Evolutionary conservation across 225 moss, liverwort and hornwort genomes (phyloP), one percentile per base, ranked within the genome.

Genomic region (Straminergon stramineum): DNA sequence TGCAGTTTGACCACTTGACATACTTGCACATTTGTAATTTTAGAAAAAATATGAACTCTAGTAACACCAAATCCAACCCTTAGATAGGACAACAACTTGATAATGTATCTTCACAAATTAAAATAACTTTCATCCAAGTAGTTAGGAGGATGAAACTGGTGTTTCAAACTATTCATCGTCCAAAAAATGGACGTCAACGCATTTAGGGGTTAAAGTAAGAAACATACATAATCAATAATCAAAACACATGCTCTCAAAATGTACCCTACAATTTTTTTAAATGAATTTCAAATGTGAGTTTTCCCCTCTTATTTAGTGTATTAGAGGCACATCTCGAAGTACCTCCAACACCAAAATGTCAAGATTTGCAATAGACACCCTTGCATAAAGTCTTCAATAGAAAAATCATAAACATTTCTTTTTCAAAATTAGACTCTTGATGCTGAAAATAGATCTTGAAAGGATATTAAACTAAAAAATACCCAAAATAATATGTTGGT

Each of bases 181-280:
- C n/a, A n/a, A n/a, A n/a, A n/a, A n/a, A n/a, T n/a, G n/a, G n/a
- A n/a, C n/a, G n/a, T n/a, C n/a, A n/a, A n/a, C n/a, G n/a, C n/a
- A n/a, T n/a, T n/a, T n/a, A n/a, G n/a, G n/a, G 22, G 4, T 23
- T 21, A 23, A 69, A n/a, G 13, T 22, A 23, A 4, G n/a, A 22
- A n/a, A 23, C n/a, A 69, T 22, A 7, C 0, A 7, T 22, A n/a
- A 37, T 0, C 22, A 1, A n/a, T n/a, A 22, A 69, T 7, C 4
- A 69, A 69, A n/a, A 22, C 7, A 39, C 0, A 11, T 4, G 1
- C 13, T 69, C 0, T 23, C 39, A 69, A 69, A 69, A 23, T 23
- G 0, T 23, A 23, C 8, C 7, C 2, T 39, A 39, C 4, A 39
- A n/a, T 21, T 37, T 7, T 35, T 22, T 37, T 5, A 37, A 68